Base-by-base conservation (phyloP, 805 yeast genomes). In the Sugiyamaella marilandica region DNA sequence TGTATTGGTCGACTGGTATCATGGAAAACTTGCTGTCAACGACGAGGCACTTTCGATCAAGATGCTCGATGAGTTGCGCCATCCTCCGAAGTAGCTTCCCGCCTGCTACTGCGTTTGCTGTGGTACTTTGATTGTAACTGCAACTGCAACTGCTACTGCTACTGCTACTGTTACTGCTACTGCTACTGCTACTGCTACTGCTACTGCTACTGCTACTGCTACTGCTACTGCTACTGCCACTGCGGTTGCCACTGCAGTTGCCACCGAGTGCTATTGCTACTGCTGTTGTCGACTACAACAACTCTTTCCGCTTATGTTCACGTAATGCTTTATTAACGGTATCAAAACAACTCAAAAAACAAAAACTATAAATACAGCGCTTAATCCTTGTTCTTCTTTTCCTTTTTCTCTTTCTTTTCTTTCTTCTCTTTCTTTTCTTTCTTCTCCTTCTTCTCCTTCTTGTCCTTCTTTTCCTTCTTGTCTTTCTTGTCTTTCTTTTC, bases 1-100 rank as follows among this genome's bases (percentile, higher is more conserved):
- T 1, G 66, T 80, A 43, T 70, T 81, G 14, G 84, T 83, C 13
- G 86, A 83, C 65, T 83, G 87, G 86, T 80, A 78, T 57, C 74
- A 80, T 58, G 74, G 76, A 47, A 62, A 72, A 63, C 69, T 81
- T 21, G 86, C 87, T 1, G 74, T 77, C 39, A 74, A 79, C 57
- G 67, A 68, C 49, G 74, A 71, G 47, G 61, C 66, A 5, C 66
- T 73, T 1, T 69, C 83, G 41, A 68, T 71, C 51, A 64, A 73
- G 49, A 73, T 81, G 49, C 65, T 80, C 56, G 70, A 56, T 10
- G 61, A 62, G 14, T 50, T 62, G 26, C 35, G 55, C 19, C 36
- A 51, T 31, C 35, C 24, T 14, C 14, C 14, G 21, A 10, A 14
- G 43, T n/a, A 14, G 43, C 24, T 8, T n/a, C 19, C 5, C 5